Conservation (phyloP, 2,329 filamentous ascomycete species). For the Ophiocordyceps sinensis region DNA sequence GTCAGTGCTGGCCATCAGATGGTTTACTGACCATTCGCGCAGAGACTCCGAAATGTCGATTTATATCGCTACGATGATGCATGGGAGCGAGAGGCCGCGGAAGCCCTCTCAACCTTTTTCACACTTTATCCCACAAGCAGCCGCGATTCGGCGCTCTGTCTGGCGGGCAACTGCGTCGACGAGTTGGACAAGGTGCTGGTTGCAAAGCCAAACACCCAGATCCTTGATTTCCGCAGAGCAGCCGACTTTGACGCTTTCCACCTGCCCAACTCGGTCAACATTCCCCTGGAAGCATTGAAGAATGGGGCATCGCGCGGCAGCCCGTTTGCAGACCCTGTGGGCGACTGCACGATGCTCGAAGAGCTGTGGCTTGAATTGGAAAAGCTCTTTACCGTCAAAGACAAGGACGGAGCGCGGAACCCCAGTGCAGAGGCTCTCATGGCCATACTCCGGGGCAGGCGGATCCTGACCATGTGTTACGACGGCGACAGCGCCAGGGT, state of each 20-base stretch:
- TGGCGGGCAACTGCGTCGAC: constrained; percentile 5
- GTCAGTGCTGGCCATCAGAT: not conserved
- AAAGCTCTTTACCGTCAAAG: constrained; percentile 21
- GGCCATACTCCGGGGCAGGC: constrained; percentile 17
- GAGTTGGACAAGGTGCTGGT: constrained; percentile 12
- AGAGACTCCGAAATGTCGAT: constrained; percentile 34
- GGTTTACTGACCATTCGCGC: constrained; percentile 7
- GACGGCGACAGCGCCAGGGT: constrained; percentile 38
- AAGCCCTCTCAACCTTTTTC: constrained; percentile 23
- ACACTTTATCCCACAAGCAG: constrained; percentile 10
- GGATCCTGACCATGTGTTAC: constrained; percentile 34
- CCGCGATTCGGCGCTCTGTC: constrained; percentile 10
- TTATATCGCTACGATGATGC: constrained; percentile 39
- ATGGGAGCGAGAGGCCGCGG: constrained; percentile 31
- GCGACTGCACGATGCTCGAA: constrained; percentile 27
- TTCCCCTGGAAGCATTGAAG: constrained; percentile 25
- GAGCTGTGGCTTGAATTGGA: constrained; percentile 35
- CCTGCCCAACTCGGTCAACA: constrained; percentile 29
- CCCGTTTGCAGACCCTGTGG: constrained; percentile 27
- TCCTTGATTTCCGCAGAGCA: constrained; percentile 28
- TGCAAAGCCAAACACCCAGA: constrained; percentile 16
- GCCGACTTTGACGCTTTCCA: constrained; percentile 27
- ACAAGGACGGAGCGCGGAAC: constrained; percentile 12
- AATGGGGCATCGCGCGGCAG: constrained; percentile 12
- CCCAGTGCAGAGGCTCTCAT: constrained; percentile 12